Percentiles rank a stretch among this genome's conserved stretches.
phyloP scores from a whole-genome alignment of 2,329 filamentous ascomycete genomes.

The Colletotrichum tropicale region DNA sequence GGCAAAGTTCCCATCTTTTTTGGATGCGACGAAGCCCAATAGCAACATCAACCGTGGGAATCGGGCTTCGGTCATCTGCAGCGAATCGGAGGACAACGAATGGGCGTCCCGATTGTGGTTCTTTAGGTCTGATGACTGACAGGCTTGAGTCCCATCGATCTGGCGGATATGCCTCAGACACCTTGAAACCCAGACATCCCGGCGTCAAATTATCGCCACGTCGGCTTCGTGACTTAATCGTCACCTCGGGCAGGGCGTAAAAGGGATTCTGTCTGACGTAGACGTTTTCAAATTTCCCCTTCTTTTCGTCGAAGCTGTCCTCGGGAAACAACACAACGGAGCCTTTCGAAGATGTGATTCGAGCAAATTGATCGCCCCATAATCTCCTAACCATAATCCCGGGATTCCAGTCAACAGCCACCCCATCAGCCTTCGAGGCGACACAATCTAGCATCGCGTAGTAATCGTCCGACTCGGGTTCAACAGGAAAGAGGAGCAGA shows the following conservation, averaged over 20 bases:
- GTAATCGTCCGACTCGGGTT: neutral
- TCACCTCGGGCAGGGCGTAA: neutral
- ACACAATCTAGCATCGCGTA: neutral
- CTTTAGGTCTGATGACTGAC: neutral
- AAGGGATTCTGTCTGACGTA: neutral
- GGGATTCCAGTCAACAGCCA: neutral
- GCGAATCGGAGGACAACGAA: neutral
- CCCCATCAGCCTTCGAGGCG: neutral
- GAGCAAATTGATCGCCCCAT: slow-evolving; percentile 3
- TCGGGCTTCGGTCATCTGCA: neutral
- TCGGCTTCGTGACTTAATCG: neutral
- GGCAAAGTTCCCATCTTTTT: neutral
- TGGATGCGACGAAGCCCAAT: neutral
- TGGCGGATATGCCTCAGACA: neutral
- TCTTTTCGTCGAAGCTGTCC: neutral
- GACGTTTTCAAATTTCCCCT: neutral
- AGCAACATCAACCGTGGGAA: neutral
- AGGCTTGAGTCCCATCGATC: slow-evolving; percentile 1
- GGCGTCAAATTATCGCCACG: neutral
- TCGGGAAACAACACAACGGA: neutral
- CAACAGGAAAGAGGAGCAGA: neutral
- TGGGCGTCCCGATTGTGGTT: neutral
- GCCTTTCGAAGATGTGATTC: neutral
- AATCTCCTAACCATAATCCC: neutral
- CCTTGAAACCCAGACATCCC: neutral